Conservation (phyloP, 768 basidiomycete species). For the Sporobolomyces pararoseus region DNA sequence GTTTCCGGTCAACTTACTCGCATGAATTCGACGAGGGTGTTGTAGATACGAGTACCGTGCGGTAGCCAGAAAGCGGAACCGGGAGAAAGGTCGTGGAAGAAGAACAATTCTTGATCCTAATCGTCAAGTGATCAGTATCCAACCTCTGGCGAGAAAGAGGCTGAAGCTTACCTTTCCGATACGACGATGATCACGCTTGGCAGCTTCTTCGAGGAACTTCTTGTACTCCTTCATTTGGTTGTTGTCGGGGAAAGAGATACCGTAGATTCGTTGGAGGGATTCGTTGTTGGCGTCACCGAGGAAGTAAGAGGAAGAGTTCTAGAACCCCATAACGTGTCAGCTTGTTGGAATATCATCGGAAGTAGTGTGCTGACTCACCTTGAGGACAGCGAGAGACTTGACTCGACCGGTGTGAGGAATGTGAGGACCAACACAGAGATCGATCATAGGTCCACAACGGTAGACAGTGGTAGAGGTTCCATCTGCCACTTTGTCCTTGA, state of each 20-base stretch:
- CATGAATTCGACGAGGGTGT: constrained; percentile 83
- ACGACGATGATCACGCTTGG: constrained; percentile 94
- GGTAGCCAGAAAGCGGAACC: constrained; percentile 96
- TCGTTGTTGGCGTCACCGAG: constrained; percentile 89
- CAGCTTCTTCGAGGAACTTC: constrained; percentile 89
- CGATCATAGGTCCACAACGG: constrained; percentile 97
- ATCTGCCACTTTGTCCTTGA: constrained; percentile 91
- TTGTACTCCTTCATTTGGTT: constrained; percentile 94
- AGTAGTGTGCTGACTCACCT: constrained; percentile 55
- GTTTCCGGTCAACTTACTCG: constrained; percentile 57
- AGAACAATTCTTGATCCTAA: constrained; percentile 93
- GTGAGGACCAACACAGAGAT: constrained; percentile 94
- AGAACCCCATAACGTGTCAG: background rate
- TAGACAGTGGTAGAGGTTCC: constrained; percentile 96
- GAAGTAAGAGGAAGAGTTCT: constrained; percentile 99
- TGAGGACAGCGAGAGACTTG: constrained; percentile 95
- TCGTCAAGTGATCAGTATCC: background rate
- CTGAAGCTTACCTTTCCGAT: constrained; percentile 67
- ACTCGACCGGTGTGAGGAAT: constrained; percentile 97
- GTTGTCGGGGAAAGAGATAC: constrained; percentile 97
- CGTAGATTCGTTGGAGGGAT: constrained; percentile 91
- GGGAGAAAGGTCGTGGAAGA: constrained; percentile 95
- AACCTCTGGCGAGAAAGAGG: background rate
- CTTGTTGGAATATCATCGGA: background rate
- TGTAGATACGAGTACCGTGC: constrained; percentile 94